Percentiles rank a stretch among this genome's conserved stretches.
phyloP scores from a whole-genome alignment of 2,329 filamentous ascomycete genomes.

The Orbilia blumenaviensis region DNA sequence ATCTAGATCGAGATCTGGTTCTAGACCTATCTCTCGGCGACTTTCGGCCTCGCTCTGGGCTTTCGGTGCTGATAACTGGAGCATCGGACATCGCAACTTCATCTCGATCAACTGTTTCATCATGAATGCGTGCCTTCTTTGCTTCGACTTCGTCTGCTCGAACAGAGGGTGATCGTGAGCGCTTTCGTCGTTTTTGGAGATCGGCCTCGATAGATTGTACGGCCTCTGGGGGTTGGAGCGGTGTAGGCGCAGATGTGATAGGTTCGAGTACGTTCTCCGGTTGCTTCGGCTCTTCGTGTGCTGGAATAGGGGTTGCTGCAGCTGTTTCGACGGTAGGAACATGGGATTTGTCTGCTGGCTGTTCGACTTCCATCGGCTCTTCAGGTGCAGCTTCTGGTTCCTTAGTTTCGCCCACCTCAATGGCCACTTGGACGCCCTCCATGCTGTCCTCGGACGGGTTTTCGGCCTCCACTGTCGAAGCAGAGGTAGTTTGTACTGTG shows the following conservation, averaged over 20 bases:
- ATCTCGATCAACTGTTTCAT: constrained; percentile 28
- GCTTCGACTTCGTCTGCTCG: constrained; percentile 37
- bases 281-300: constrained; percentile 38
- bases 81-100: constrained; percentile 49
- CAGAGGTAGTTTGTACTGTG: constrained; percentile 9
- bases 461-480: constrained; percentile 20
- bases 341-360: constrained; percentile 13
- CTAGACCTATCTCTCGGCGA: constrained; percentile 28
- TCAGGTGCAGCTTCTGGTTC: constrained; percentile 38
- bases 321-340: constrained; percentile 36
- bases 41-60: constrained; percentile 30
- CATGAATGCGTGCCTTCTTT: constrained; percentile 47
- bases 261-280: constrained; percentile 55
- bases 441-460: constrained; percentile 23
- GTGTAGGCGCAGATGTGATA: constrained; percentile 37
- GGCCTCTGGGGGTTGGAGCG: constrained; percentile 42
- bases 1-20: constrained; percentile 25
- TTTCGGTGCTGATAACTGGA: constrained; percentile 35
- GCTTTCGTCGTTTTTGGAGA: constrained; percentile 30
- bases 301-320: constrained; percentile 13
- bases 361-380: constrained; percentile 32
- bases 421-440: constrained; percentile 15
- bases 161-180: constrained; percentile 46
- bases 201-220: constrained; percentile 43
- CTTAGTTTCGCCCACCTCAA: constrained; percentile 1